Evolutionary conservation across 2,329 filamentous ascomycete species (phyloP).

Genomic region (Botrytis galanthina): DNA sequence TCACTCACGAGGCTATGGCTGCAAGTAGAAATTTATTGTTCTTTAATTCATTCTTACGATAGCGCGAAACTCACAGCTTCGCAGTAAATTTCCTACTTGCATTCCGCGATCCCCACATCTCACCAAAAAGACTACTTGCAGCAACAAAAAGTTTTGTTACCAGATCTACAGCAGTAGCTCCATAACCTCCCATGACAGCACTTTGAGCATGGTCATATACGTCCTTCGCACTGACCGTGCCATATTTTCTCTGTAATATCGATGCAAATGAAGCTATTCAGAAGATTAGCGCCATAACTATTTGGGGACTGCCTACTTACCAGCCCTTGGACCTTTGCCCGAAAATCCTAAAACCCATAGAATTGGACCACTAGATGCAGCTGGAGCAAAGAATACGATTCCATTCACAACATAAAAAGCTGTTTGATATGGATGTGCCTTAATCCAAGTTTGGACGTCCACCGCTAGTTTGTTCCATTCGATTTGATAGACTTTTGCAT

Average conservation of each 20-base stretch:
- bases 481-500: background rate
- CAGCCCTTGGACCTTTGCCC: background rate
- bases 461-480: background rate
- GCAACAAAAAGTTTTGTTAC: background rate
- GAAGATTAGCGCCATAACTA: background rate
- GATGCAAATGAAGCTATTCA: background rate
- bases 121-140: background rate
- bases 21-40: background rate
- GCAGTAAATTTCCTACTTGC: background rate
- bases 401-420: slow-evolving; percentile 1
- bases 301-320: background rate
- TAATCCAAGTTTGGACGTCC: background rate
- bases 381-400: slow-evolving; percentile 11
- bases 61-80: background rate
- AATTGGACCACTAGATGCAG: slow-evolving; percentile 1
- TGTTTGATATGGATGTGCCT: background rate
- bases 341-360: background rate
- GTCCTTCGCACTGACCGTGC: background rate
- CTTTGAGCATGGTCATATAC: background rate
- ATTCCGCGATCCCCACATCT: background rate
- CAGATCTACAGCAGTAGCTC: background rate
- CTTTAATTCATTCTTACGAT: background rate
- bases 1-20: too few relatives aligned
- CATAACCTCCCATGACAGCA: slow-evolving; percentile 1
- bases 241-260: background rate